Base-by-base conservation (phyloP, 2,329 filamentous ascomycete species). In the Myotisia sp. region DNA sequence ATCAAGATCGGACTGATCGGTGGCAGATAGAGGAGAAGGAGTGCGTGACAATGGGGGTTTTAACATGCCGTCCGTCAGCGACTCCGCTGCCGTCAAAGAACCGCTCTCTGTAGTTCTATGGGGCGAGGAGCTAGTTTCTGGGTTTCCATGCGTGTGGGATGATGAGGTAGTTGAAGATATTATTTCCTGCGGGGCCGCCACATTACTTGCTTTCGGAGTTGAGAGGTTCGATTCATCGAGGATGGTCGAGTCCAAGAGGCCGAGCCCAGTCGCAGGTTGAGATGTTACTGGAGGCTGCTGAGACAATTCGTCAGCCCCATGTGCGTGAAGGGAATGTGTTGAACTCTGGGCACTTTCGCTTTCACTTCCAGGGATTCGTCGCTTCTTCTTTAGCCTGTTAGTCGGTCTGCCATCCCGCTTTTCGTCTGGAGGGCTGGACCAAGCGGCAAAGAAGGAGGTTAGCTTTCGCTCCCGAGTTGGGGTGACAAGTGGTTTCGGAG, bases 321-420 rank as follows among this genome's bases (percentile, higher is more conserved):
- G 67, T 20, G 43, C 66, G 20, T 60, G 59, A n/a, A 92, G 63
- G 5, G 86, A 94, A 10, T 80, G 73, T 5, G 73, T 79, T 10
- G 90, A 95, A 51, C 86, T 94, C 43, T 93, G 85, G 0, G 87
- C 86, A 52, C 87, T 94, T 13, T 77, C 78, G 46, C 84, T 86
- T 14, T 79, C 60, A 49, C 81, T 83, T 26, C 75, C 77, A 0
- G 81, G 77, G 36, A 80, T 64, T n/a, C 61, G 52, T 42, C 76
- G 69, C 57, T 83, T 93, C 65, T 95, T 95, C 55, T 79, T 80
- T 33, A 98, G 63, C 57, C 94, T 93, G 50, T 93, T 94, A 0
- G 85, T 83, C 51, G 78, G 79, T 29, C 81, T 72, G 6, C 50
- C 51, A n/a, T 63, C 56, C 47, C 70, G 76, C 42, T 76, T 76